Base-by-base conservation (phyloP, 1,139 yeast species). In the Hemisphaericaspora subhashii region DNA sequence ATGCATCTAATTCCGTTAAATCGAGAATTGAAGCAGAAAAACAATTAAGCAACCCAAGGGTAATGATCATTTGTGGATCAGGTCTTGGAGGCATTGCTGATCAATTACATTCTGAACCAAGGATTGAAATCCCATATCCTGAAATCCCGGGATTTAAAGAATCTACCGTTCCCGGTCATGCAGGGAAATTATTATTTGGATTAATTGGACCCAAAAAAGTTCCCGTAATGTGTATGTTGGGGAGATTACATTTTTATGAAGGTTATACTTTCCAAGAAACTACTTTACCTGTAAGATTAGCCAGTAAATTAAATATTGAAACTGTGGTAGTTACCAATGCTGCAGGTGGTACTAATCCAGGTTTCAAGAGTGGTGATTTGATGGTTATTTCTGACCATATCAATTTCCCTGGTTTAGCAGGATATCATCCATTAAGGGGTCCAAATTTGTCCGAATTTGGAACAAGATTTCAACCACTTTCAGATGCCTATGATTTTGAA, bases 181-280 rank as follows among this genome's bases (percentile, higher is more conserved):
- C 81, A 5, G 98, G 98, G 0, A 78, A 82, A 53, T 71, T 92
- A 18, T 70, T 89, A 5, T 83, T 88, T 58, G 98, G 98, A 2
- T 62, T 63, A 28, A 82, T 90, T 52, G 94, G 94, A 1, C 50
- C 52, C 9, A 81, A 79, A 29, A 72, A 71, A 37, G 86, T 83
- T 1, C 94, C 95, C 0, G 95, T 90, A 1, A 78, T 90, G 62
- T 83, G 96, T 53, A 89, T 90, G 96, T 88, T 87, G 40, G 98
- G 98, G 5, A 72, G 98, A 48, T 68, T 90, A 42, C 98, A 90
- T 59, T 86, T 85, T 47, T 92, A 92, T 55, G 98, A 92, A 61
- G 98, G 98, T 1, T 85, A 88, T 60, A 73, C 79, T 14, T 78
- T 89, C 52, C 79, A 77, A 45, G 86, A 86, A 43, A 84, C 96